A percentile compares a stretch with the other conserved stretches of the same genome.
Conservation (phyloP, 2,329 filamentous ascomycete genomes). For the Beauveria sp. region DNA sequence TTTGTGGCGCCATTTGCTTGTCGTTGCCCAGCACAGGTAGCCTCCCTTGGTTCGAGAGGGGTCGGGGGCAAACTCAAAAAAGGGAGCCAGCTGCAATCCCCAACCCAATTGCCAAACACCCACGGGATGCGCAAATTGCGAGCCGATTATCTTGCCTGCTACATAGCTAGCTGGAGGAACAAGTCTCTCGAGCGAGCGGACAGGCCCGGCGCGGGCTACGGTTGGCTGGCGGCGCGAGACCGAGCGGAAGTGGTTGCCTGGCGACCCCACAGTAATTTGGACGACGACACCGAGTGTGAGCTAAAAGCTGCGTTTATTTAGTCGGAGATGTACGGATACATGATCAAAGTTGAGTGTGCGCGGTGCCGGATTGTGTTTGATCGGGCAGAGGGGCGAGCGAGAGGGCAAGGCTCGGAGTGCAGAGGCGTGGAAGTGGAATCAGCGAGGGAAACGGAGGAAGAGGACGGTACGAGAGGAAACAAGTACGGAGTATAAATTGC, state of each 20-base stretch:
- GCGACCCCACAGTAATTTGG: neutral
- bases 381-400: neutral
- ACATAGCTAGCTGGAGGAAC: neutral
- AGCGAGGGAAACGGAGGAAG: neutral
- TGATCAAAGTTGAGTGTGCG: neutral
- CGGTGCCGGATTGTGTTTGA: neutral
- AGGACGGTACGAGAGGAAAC: neutral
- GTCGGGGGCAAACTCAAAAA: slow-evolving; percentile 3
- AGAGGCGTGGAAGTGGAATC: neutral
- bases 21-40: neutral
- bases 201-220: neutral
- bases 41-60: slow-evolving; percentile 4
- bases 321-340: neutral
- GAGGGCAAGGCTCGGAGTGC: neutral
- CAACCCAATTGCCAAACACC: neutral
- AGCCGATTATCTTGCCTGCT: neutral
- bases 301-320: neutral
- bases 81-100: neutral
- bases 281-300: neutral
- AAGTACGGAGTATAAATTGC: neutral
- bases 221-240: neutral
- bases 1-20: neutral
- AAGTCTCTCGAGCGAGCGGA: neutral
- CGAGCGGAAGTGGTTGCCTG: neutral
- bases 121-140: neutral